A percentile compares a stretch with the other conserved stretches of the same genome.
phyloP scores from a whole-genome alignment of 1,139 yeast species.

The Yamadazyma diospyri region DNA sequence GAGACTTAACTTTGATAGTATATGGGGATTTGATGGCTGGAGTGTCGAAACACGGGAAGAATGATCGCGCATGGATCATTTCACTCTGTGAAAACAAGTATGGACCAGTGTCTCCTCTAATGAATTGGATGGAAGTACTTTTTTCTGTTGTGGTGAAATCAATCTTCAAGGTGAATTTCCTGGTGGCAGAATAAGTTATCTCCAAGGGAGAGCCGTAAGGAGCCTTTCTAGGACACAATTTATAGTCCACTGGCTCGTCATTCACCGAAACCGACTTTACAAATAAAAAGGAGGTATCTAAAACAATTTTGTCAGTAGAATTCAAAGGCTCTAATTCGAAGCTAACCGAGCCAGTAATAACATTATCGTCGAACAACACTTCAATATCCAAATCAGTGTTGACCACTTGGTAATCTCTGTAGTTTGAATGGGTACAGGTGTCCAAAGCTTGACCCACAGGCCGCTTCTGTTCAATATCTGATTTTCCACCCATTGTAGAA shows the following conservation, averaged over 20 bases:
- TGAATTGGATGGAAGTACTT: slow-evolving; percentile 40
- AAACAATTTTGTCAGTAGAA: slow-evolving; percentile 14
- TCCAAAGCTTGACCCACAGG: slow-evolving; percentile 30
- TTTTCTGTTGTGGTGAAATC: slow-evolving; percentile 30
- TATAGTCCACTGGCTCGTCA: slow-evolving; percentile 17
- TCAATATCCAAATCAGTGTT: slow-evolving; percentile 24
- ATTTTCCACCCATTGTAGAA: slow-evolving; percentile 10
- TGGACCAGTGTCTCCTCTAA: slow-evolving; percentile 36
- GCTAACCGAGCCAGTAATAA: slow-evolving; percentile 26
- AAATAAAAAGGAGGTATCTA: slow-evolving; percentile 32
- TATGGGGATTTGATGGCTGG: slow-evolving; percentile 37
- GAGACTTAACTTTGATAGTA: slow-evolving; percentile 28
- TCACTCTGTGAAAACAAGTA: slow-evolving; percentile 43
- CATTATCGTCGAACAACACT: slow-evolving; percentile 28
- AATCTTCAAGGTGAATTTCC: slow-evolving; percentile 11
- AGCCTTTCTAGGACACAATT: slow-evolving; percentile 18
- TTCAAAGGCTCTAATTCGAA: slow-evolving; percentile 17
- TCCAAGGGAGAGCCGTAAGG: slow-evolving; percentile 34
- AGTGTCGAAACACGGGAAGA: slow-evolving; percentile 44
- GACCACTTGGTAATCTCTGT: slow-evolving; percentile 47
- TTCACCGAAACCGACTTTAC: slow-evolving; percentile 22
- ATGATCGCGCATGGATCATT: slow-evolving; percentile 40
- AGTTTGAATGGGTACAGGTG: slow-evolving; percentile 76
- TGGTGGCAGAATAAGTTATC: slow-evolving; percentile 15
- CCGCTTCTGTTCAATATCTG: slow-evolving; percentile 6